Evolutionary conservation across 345 rosid species (phyloP).

Genomic region (Xanthoceras sorbifolium): DNA sequence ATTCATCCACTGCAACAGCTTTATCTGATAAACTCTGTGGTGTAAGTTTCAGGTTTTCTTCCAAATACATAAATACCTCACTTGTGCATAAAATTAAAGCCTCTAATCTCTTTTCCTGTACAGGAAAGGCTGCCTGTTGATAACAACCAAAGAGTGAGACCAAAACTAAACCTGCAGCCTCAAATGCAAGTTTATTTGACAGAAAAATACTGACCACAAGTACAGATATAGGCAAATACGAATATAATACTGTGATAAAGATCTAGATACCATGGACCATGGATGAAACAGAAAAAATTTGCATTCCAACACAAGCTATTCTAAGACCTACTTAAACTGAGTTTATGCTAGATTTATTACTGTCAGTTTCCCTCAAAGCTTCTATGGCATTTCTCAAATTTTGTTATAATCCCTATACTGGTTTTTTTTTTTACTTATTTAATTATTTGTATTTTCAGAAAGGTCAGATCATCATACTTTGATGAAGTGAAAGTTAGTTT

Average conservation of each 20-base stretch:
- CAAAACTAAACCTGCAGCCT: constrained; percentile 22
- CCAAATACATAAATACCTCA: constrained; percentile 80
- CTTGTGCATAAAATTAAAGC: constrained; percentile 70
- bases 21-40: constrained; percentile 80
- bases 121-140: constrained; percentile 88
- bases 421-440: not conserved
- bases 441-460: not conserved
- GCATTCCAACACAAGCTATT: not conserved
- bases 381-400: not conserved
- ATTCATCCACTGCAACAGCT: constrained; percentile 81
- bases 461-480: not conserved
- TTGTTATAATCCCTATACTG: not conserved
- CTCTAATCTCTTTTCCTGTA: constrained; percentile 88
- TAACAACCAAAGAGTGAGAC: constrained; percentile 26
- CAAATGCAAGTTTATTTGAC: not conserved
- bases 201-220: not conserved
- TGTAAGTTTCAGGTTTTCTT: constrained; percentile 88
- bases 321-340: not conserved
- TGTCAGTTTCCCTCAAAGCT: not conserved
- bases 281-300: not conserved
- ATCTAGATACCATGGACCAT: not conserved
- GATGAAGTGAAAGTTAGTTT: not conserved
- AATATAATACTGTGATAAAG: not conserved
- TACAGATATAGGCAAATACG: not conserved
- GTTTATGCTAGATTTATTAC: not conserved